These are phyloP conservation scores for Mortierella alpina DNA, from an alignment of 192 early-diverging fungal species.

Conservation along the genomic window DNA sequence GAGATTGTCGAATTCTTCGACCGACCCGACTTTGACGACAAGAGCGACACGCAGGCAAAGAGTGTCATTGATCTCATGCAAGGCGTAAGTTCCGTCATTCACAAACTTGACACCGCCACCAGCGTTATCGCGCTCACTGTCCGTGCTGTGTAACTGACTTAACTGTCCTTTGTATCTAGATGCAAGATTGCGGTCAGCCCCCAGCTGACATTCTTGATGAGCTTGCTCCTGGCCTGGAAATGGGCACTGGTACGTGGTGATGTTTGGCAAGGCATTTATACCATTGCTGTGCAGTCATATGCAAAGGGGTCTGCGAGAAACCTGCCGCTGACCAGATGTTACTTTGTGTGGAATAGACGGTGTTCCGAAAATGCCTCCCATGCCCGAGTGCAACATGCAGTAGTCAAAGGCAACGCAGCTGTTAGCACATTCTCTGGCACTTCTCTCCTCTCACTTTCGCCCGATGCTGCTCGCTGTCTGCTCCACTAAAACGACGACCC, in stretches of 20 bases:
- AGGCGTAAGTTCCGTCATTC: constrained; percentile 63
- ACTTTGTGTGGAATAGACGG: constrained; percentile 34
- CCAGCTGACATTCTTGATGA: constrained; percentile 91
- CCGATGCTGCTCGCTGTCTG: background rate
- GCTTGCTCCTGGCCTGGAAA: constrained; percentile 90
- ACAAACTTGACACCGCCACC: background rate
- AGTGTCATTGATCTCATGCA: constrained; percentile 93
- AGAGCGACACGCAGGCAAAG: constrained; percentile 74
- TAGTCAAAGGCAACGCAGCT: constrained; percentile 2
- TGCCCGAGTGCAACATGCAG: constrained; percentile 65
- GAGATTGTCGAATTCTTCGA: constrained; percentile 91
- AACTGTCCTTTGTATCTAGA: constrained; percentile 54
- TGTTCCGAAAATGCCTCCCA: constrained; percentile 63
- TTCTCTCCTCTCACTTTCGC: background rate
- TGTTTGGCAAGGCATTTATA: background rate
- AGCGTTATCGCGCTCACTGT: too few relatives aligned
- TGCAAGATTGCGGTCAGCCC: constrained; percentile 98
- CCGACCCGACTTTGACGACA: constrained; percentile 71
- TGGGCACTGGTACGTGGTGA: constrained; percentile 61
- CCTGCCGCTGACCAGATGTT: background rate
- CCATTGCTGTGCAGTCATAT: background rate
- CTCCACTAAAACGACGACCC: too few relatives aligned
- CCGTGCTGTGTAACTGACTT: background rate
- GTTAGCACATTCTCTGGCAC: background rate
- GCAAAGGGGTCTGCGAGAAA: too few relatives aligned